Evolutionary conservation across 345 rosid species (phyloP).

Genomic region (Pistacia atlantica): DNA sequence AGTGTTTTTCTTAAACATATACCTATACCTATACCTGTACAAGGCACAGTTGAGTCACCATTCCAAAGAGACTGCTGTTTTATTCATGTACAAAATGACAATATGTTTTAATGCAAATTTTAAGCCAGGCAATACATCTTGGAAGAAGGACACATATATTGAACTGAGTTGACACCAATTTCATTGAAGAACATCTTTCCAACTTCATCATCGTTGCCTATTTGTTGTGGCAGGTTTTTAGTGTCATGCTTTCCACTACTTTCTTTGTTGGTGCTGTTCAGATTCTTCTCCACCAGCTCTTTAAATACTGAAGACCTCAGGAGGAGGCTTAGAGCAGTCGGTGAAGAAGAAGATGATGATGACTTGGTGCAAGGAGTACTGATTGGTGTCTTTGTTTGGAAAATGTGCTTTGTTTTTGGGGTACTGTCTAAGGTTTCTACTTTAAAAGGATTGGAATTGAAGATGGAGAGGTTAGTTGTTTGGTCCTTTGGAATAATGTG

Average conservation of each 20-base stretch:
- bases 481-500: slow-evolving; percentile 18
- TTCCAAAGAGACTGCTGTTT: slow-evolving; percentile 22
- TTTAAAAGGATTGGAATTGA: slow-evolving; percentile 21
- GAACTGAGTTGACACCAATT: background rate
- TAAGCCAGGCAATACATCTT: slow-evolving; percentile 24
- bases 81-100: slow-evolving; percentile 19
- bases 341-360: slow-evolving; percentile 27
- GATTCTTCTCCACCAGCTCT: slow-evolving; percentile 49
- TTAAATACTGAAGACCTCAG: slow-evolving; percentile 47
- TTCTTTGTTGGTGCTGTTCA: slow-evolving; percentile 9
- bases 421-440: slow-evolving; percentile 3
- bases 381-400: slow-evolving; percentile 9
- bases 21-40: background rate
- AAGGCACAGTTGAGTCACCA: slow-evolving; percentile 20
- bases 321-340: slow-evolving; percentile 53
- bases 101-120: slow-evolving; percentile 21
- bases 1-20: background rate
- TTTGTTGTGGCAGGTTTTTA: background rate
- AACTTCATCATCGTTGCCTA: slow-evolving; percentile 4
- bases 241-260: slow-evolving; percentile 5
- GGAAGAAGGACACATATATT: slow-evolving; percentile 18
- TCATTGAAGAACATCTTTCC: slow-evolving; percentile 22
- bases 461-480: slow-evolving; percentile 11
- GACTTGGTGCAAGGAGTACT: slow-evolving; percentile 22
- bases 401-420: slow-evolving; percentile 7